phyloP scores from a whole-genome alignment of 2,329 filamentous ascomycete species.

The Fusarium luffae region DNA sequence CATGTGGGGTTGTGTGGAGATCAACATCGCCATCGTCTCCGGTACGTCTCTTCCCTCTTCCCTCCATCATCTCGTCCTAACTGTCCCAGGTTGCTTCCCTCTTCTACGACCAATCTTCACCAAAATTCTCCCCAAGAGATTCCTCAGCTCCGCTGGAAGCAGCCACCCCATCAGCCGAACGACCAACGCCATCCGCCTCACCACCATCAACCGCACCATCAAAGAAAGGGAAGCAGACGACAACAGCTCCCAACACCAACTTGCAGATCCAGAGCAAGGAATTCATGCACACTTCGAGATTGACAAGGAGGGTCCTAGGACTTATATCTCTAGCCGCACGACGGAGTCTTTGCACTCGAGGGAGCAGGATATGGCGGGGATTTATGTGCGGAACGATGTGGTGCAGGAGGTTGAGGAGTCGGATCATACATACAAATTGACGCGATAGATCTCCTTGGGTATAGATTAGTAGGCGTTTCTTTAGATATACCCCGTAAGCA shows the following conservation, averaged over 20 bases:
- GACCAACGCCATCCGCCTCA: constrained; percentile 28
- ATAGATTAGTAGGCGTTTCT: not conserved
- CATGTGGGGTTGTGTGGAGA: constrained; percentile 38
- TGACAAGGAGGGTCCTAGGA: constrained; percentile 21
- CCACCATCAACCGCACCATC: constrained; percentile 34
- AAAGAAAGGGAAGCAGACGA: constrained; percentile 39
- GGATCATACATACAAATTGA: constrained; percentile 11
- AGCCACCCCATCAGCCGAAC: constrained; percentile 39
- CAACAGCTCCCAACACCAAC: constrained; percentile 39
- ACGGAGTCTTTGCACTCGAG: constrained; percentile 1
- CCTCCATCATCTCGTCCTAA: too few relatives aligned
- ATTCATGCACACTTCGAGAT: constrained; percentile 29
- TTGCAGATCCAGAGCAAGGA: constrained; percentile 34
- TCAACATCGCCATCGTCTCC: constrained; percentile 42
- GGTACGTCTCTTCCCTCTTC: too few relatives aligned
- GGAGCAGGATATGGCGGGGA: constrained; percentile 19
- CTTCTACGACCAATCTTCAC: constrained; percentile 40
- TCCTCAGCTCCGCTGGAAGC: constrained; percentile 38
- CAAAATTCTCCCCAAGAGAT: constrained; percentile 35
- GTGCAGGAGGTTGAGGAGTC: constrained; percentile 29
- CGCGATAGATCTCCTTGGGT: not conserved
- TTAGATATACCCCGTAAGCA: not conserved
- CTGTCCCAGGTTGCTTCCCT: constrained; percentile 33
- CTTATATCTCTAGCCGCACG: constrained; percentile 24
- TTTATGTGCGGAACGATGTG: constrained; percentile 38